Conservation (phyloP, 2,329 filamentous ascomycete species). For the Xylariaceae sp. region DNA sequence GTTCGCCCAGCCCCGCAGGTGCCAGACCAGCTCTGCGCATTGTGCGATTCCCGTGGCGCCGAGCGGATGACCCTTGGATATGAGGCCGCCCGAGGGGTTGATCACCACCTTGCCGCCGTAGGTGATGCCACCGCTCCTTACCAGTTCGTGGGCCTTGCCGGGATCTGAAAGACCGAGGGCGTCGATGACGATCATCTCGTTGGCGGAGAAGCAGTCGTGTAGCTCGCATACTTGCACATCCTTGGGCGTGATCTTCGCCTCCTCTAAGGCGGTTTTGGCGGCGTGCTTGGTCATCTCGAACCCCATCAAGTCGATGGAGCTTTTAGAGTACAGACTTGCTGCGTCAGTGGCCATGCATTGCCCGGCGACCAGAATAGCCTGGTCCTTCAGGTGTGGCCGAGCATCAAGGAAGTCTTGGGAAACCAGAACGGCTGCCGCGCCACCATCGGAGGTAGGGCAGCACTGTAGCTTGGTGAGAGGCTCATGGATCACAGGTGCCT, state of each 20-base stretch:
- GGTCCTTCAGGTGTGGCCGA: conserved; percentile 76
- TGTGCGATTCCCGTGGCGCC: conserved; percentile 94
- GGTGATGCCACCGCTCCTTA: conserved; percentile 84
- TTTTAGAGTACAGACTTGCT: conserved; percentile 75
- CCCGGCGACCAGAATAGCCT: conserved; percentile 87
- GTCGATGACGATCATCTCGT: conserved; percentile 90
- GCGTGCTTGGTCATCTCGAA: conserved; percentile 82
- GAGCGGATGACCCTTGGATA: conserved; percentile 93
- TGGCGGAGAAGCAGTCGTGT: conserved; percentile 95
- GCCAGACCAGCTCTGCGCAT: conserved; percentile 94
- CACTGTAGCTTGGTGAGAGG: conserved; percentile 98
- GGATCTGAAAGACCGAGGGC: conserved; percentile 76
- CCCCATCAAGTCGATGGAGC: conserved; percentile 86
- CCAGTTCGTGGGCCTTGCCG: conserved; percentile 90
- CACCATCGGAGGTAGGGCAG: conserved; percentile 93
- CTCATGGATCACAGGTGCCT: conserved; percentile 75
- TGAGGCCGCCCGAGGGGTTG: conserved; percentile 92
- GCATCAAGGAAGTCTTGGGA: conserved; percentile 87
- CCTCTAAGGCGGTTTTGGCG: conserved; percentile 67
- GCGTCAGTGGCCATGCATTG: conserved; percentile 86
- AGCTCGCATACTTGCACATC: conserved; percentile 87
- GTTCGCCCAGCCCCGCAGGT: conserved; percentile 93
- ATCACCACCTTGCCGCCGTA: conserved; percentile 84
- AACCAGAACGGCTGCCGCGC: conserved; percentile 84
- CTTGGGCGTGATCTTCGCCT: conserved; percentile 69